These are phyloP conservation scores for Boeremia exigua DNA, from an alignment of 2,329 filamentous ascomycete species.

Conservation along the genomic window DNA sequence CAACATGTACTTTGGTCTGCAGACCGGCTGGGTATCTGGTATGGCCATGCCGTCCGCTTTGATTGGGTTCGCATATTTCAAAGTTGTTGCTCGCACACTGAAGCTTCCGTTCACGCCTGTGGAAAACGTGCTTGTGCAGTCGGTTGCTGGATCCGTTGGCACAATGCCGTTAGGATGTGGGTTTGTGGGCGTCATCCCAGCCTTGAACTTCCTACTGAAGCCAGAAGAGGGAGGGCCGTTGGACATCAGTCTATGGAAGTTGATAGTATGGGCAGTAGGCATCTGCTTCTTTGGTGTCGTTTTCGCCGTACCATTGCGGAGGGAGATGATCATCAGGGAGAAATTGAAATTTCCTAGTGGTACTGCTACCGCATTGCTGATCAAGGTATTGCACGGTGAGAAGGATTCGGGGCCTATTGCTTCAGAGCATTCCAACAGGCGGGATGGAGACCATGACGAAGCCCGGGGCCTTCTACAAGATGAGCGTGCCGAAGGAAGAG, in stretches of 20 bases:
- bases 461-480: constrained; percentile 44
- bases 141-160: constrained; percentile 91
- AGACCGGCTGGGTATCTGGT: constrained; percentile 81
- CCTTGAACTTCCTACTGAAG: constrained; percentile 83
- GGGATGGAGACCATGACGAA: constrained; percentile 37
- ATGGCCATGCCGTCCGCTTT: constrained; percentile 98
- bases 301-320: constrained; percentile 89
- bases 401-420: constrained; percentile 27
- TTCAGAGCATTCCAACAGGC: constrained; percentile 3
- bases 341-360: constrained; percentile 93
- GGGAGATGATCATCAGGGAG: constrained; percentile 91
- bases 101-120: constrained; percentile 87
- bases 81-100: constrained; percentile 73
- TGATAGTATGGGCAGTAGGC: constrained; percentile 89
- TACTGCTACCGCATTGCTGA: constrained; percentile 93
- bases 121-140: constrained; percentile 96
- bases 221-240: constrained; percentile 80
- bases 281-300: constrained; percentile 97
- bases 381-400: constrained; percentile 81
- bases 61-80: constrained; percentile 94
- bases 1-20: constrained; percentile 98
- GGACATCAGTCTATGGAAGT: constrained; percentile 72
- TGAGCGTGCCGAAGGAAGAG: constrained; percentile 25
- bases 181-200: constrained; percentile 93
- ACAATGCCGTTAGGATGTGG: constrained; percentile 97